A percentile compares a stretch with the other conserved stretches of the same genome.
Conservation (phyloP, 2,329 filamentous ascomycete genomes). For the Penicillium digitatum region DNA sequence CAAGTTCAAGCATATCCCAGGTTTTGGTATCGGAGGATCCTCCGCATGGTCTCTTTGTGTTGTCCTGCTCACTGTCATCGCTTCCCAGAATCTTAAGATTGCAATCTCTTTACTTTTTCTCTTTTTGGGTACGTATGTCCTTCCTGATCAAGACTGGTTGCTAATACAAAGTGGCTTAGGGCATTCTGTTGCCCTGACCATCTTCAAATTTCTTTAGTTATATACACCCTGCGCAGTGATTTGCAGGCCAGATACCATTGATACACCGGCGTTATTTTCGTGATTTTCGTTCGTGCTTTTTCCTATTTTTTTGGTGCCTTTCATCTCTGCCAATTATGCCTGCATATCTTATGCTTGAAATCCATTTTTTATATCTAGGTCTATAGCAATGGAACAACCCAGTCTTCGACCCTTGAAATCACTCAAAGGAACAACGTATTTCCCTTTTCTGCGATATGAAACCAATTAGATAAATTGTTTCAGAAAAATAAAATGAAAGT, state of each 20-base stretch:
- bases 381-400: background rate
- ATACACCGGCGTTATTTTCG: background rate
- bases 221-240: background rate
- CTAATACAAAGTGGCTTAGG: background rate
- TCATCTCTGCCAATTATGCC: background rate
- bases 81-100: conserved; percentile 21
- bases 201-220: conserved; percentile 11
- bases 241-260: background rate
- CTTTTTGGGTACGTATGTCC: conserved; percentile 11
- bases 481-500: background rate
- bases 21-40: conserved; percentile 17
- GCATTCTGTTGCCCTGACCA: conserved; percentile 10
- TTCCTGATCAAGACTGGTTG: background rate
- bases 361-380: background rate
- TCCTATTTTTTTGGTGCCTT: background rate
- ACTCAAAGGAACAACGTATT: background rate
- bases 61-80: conserved; percentile 25
- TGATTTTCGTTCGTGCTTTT: no score
- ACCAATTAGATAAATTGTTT: background rate
- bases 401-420: background rate
- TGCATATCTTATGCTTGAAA: background rate
- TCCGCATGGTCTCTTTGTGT: conserved; percentile 26
- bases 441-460: background rate
- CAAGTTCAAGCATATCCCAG: conserved; percentile 21
- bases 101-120: conserved; percentile 22